These are phyloP conservation scores for Lathyrus aphaca DNA, from an alignment of 306 rosid genomes.

Conservation along the genomic window DNA sequence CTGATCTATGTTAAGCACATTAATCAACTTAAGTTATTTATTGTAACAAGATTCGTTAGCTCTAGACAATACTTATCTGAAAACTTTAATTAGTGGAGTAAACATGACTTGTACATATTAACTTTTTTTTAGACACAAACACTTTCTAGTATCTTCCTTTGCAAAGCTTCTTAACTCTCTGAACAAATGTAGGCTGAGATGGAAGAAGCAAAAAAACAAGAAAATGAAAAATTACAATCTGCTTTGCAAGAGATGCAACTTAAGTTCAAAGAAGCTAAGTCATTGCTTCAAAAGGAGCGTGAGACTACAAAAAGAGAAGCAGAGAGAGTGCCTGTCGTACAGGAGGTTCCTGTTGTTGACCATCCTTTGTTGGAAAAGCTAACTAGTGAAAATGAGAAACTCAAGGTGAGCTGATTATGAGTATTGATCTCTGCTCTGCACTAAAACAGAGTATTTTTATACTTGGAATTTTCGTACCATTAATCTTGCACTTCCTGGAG, in stretches of 20 bases:
- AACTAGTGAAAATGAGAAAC: slow-evolving; percentile 86
- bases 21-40: slow-evolving; percentile 15
- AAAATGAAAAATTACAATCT: slow-evolving; percentile 80
- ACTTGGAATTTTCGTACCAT: slow-evolving; percentile 28
- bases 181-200: slow-evolving; percentile 66
- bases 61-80: slow-evolving; percentile 17
- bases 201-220: slow-evolving; percentile 90
- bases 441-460: slow-evolving; percentile 11
- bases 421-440: slow-evolving; percentile 20
- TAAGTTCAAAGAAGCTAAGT: slow-evolving; percentile 82
- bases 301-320: slow-evolving; percentile 71
- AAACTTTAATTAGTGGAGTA: slow-evolving; percentile 17
- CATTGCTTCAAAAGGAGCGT: slow-evolving; percentile 72
- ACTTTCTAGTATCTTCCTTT: slow-evolving; percentile 24
- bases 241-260: slow-evolving; percentile 84
- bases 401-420: slow-evolving; percentile 69
- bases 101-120: slow-evolving; percentile 18
- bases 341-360: slow-evolving; percentile 96
- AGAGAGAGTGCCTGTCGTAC: slow-evolving; percentile 70
- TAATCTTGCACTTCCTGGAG: slow-evolving; percentile 46
- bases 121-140: slow-evolving; percentile 1
- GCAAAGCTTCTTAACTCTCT: slow-evolving; percentile 37
- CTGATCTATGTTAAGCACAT: slow-evolving; percentile 18
- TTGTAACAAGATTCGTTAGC: slow-evolving; percentile 1
- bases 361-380: slow-evolving; percentile 75